Evolutionary conservation across 345 rosid genomes (phyloP).

Genomic region (Eucalyptus tenuipes): DNA sequence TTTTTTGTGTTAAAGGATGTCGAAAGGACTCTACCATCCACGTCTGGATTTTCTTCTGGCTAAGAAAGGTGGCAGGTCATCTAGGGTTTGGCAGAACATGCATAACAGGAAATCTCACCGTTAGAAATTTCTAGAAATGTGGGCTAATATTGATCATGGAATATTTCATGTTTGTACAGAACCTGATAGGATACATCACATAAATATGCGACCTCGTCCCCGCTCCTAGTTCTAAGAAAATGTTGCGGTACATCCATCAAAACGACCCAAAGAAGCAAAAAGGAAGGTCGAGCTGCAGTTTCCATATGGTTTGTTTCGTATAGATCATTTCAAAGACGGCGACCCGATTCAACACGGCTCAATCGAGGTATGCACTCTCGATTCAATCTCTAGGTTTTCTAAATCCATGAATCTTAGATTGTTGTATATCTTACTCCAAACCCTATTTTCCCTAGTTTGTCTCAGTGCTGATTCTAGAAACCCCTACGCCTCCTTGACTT

Average conservation of each 20-base stretch:
- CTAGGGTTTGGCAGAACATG: neutral
- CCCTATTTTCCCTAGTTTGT: neutral
- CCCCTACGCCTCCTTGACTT: neutral
- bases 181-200: neutral
- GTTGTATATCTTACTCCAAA: neutral
- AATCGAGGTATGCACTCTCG: neutral
- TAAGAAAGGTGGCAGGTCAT: neutral
- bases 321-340: neutral
- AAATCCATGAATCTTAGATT: neutral
- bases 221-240: neutral
- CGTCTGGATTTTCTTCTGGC: neutral
- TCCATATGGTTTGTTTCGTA: neutral
- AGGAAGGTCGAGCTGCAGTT: neutral
- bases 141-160: neutral
- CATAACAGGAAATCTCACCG: neutral
- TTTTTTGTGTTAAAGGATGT: neutral
- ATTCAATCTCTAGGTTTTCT: neutral
- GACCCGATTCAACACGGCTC: neutral
- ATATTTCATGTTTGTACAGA: too few relatives aligned
- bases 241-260: neutral
- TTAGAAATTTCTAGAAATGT: neutral
- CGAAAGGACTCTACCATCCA: neutral
- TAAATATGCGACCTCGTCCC: accelerated
- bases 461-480: neutral
- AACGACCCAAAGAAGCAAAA: neutral